Percentiles rank a stretch among this genome's conserved stretches.
Evolutionary conservation across 345 rosid species (phyloP).

Genomic region (Lepidium sativum): DNA sequence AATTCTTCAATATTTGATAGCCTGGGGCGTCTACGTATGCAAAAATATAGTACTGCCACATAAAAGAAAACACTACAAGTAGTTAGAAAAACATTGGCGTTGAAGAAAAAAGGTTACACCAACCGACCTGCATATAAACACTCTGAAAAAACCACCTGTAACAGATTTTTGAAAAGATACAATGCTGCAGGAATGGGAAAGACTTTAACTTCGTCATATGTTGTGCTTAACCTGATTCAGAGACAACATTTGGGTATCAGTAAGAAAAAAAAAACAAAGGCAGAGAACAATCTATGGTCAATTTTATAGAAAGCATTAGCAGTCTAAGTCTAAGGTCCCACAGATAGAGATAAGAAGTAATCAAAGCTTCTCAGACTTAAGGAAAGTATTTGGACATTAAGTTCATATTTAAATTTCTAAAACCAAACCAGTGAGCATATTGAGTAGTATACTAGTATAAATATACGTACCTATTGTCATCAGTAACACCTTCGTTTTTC

Average conservation of each 20-base stretch:
- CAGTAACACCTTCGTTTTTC: constrained; percentile 75
- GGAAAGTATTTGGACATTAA: background rate
- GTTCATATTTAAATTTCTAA: background rate
- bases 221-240: constrained; percentile 71
- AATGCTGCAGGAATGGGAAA: constrained; percentile 90
- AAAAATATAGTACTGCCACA: constrained; percentile 88
- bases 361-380: background rate
- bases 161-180: constrained; percentile 93
- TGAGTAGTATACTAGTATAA: background rate
- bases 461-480: constrained; percentile 66
- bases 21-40: constrained; percentile 97
- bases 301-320: background rate
- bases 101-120: background rate
- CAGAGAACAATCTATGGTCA: background rate
- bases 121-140: background rate
- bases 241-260: constrained; percentile 9
- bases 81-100: constrained; percentile 11
- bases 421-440: background rate
- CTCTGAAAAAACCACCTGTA: constrained; percentile 44
- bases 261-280: background rate
- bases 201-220: constrained; percentile 76
- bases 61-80: constrained; percentile 5
- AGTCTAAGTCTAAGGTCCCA: background rate
- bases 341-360: background rate
- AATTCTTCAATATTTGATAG: constrained; percentile 94